Percentiles rank a stretch among this genome's conserved stretches.
phyloP scores from a whole-genome alignment of 176 grass and related monocot species.

The Stipa capillata region DNA sequence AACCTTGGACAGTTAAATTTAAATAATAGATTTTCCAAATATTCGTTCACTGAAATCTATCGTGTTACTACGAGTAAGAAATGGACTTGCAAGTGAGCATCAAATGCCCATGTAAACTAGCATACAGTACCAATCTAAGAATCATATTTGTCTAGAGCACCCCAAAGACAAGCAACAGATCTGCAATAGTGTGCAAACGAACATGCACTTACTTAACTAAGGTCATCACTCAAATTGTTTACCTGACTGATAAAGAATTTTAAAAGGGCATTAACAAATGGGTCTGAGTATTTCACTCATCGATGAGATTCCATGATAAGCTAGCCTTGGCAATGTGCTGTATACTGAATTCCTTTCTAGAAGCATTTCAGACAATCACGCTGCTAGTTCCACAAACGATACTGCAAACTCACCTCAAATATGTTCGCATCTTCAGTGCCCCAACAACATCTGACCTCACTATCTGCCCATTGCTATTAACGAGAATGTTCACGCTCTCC shows the following conservation, averaged over 20 bases:
- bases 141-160: neutral
- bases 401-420: slow-evolving; percentile 67
- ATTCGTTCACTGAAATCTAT: neutral
- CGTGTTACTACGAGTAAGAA: neutral
- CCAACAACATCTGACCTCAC: slow-evolving; percentile 97
- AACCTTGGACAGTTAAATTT: neutral
- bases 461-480: slow-evolving; percentile 99
- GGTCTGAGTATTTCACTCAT: neutral
- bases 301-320: neutral
- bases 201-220: neutral
- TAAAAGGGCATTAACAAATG: neutral
- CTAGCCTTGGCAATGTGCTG: neutral
- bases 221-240: neutral
- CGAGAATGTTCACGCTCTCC: slow-evolving; percentile 97
- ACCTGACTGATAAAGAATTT: neutral
- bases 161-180: neutral
- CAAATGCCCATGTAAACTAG: too few species aligned
- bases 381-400: neutral
- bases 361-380: neutral
- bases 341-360: neutral
- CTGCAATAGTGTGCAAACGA: neutral
- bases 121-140: too few species aligned
- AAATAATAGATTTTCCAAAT: neutral
- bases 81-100: neutral
- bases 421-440: slow-evolving; percentile 97